Percentiles rank a stretch among this genome's conserved stretches.
These are phyloP conservation scores for Mucor plumbeus DNA, from an alignment of 371 early-diverging fungal genomes.

Conservation along the genomic window DNA sequence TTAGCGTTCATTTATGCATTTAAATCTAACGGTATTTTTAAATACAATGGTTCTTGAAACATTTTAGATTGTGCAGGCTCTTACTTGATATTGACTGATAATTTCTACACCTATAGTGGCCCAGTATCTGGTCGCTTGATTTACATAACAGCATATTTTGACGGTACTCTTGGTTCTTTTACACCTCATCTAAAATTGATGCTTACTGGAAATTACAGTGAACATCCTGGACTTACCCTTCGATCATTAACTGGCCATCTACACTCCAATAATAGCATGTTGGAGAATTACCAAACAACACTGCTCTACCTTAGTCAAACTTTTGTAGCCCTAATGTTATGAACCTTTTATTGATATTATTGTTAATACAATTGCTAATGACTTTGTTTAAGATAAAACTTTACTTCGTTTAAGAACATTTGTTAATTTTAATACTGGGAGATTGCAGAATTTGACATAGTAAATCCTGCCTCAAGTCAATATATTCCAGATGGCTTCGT, in stretches of 20 bases:
- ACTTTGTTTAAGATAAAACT: slow-evolving; percentile 14
- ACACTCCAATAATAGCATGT: neutral
- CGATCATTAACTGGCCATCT: slow-evolving; percentile 24
- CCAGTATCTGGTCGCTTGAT: slow-evolving; percentile 21
- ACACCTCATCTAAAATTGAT: neutral
- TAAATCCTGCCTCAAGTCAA: too few relatives aligned
- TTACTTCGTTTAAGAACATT: too few relatives aligned
- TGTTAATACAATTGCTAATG: slow-evolving; percentile 18
- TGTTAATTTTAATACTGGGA: too few relatives aligned
- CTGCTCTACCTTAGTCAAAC: slow-evolving; percentile 16
- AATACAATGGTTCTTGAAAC: slow-evolving; percentile 34
- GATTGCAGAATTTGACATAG: too few relatives aligned
- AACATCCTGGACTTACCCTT: slow-evolving; percentile 31
- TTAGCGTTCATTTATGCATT: too few relatives aligned
- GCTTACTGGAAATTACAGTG: slow-evolving; percentile 33
- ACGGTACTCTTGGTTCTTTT: slow-evolving; percentile 31
- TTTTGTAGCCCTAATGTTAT: slow-evolving; percentile 19
- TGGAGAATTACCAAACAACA: slow-evolving; percentile 14
- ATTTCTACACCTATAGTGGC: slow-evolving; percentile 36
- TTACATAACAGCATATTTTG: slow-evolving; percentile 39
- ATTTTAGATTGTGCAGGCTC: slow-evolving; percentile 38
- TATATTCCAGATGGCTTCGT: too few relatives aligned
- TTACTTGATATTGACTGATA: slow-evolving; percentile 30
- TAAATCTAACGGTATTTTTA: too few relatives aligned
- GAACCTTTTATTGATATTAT: slow-evolving; percentile 27